Evolutionary conservation across 768 basidiomycete genomes (phyloP), one percentile per base, ranked within the genome.

Genomic region (Kwoniella botswanensis): DNA sequence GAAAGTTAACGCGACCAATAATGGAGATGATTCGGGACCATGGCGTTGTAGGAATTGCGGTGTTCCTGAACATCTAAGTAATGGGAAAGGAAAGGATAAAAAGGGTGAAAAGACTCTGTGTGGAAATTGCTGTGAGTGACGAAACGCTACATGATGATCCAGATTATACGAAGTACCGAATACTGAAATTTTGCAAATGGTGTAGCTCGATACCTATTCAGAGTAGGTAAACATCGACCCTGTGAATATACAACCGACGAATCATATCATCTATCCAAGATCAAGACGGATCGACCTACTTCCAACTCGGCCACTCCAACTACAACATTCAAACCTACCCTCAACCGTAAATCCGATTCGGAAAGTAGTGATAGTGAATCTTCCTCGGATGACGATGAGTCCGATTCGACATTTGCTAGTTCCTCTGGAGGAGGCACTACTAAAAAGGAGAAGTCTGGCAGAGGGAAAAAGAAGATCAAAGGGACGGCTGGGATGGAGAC

Each of bases 41-140:
- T 97, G 94, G 94, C 93, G 94, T 84, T 98, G 94, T 80, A 93
- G 93, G 21, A 96, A 94, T 79, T 97, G 93, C 76, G 94, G 94
- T 5, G 92, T 92, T 80, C 94, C 94, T 0, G 93, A 93, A 79
- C 89, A 85, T 75, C 90, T 96, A 68, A 92, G 93, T 2, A 85
- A 93, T 54, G 94, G 94, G 2, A 86, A 93, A 71, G 87, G 93
- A 74, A 95, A 95, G 77, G 94, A 95, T 1, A 94, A 93, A 1
- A 85, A 93, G 58, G 94, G 94, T 9, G 90, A 92, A 79, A 93
- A 93, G 82, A 91, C 90, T 2, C 91, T 96, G 82, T 98, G 94
- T 84, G 93, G 92, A 42, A 87, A 89, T n/a, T 97, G 94, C 84
- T 93, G 94, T 94, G 84, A 64, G 92, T 86, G 64, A 26, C 12